Base-by-base conservation (phyloP, 177 flowering plant species). In the Vitis hybrid region DNA sequence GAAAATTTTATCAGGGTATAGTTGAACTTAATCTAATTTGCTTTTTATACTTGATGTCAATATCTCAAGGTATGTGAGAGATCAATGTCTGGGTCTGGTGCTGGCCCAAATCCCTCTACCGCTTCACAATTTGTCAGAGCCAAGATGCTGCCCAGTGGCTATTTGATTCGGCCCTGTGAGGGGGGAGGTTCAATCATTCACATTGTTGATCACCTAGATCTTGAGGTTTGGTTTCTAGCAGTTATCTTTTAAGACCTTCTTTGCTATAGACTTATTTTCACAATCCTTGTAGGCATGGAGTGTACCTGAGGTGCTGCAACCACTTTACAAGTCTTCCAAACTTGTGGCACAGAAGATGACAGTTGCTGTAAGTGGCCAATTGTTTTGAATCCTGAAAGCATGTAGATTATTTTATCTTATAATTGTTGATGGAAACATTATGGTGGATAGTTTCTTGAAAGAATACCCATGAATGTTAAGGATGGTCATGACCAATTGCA, bases 171-270 rank as follows among this genome's bases (percentile, higher is more conserved):
- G 11, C 91, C 98, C 44, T 92, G 97, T 76, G 98, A 92, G 24
- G 98, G 98, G 58, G 97, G 98, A 73, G 98, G 98, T 17, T 92
- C 97, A 59, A 88, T 89, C 64, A 87, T 94, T 53, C 96, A 94
- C 77, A 89, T 94, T 55, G 98, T 92, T 55, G 98, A 94, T 75
- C 98, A 92, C 82, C 80, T 94, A 20, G 85, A 92, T 85, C 91
- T 89, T 59, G 88, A 92, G 95, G 98, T 94, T 66, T 58, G 76
- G 20, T 51, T 59, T 65, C 59, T 62, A 13, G 1, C 12, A 11
- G 10, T 22, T 64, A 10, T 22, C 20, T 66, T 62, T 4, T 15
- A 11, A 9, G 17, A 11, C 11, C 2, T 31, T 38, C 56, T 44
- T 53, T 57, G 1, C 50, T 9, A 53, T 13, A 11, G 17, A 31